These are phyloP conservation scores for Jimgerdemannia lactiflua DNA, from an alignment of 192 early-diverging fungal species.

Conservation along the genomic window DNA sequence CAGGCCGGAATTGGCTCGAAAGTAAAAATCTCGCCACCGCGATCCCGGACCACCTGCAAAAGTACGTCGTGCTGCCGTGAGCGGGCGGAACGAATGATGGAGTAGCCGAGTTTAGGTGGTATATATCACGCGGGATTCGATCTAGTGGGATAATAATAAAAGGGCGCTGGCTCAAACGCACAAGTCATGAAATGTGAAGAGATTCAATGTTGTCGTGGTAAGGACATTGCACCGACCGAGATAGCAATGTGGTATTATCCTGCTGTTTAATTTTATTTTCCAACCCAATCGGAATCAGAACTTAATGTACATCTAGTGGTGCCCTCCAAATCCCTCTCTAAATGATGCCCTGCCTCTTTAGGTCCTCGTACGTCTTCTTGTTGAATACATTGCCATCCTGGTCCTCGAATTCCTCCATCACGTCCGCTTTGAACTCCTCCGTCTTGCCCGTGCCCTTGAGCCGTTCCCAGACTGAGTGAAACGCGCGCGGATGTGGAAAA, in stretches of 20 bases:
- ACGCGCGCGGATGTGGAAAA: not conserved
- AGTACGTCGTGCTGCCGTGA: conserved; percentile 75
- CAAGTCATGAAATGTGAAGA: no score
- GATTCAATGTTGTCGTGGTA: no score
- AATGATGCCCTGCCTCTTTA: conserved; percentile 80
- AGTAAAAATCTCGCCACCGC: conserved; percentile 73
- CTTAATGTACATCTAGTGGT: no score
- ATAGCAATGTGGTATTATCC: no score
- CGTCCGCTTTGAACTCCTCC: conserved; percentile 70
- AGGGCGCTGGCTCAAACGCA: no score
- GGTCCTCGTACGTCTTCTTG: conserved; percentile 83
- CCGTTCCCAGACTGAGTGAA: conserved; percentile 72
- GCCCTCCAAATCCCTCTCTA: conserved; percentile 23
- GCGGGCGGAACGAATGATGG: no score
- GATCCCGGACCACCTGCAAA: conserved; percentile 82
- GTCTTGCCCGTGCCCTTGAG: conserved; percentile 68
- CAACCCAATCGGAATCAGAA: no score
- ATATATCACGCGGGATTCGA: no score
- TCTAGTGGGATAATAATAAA: no score
- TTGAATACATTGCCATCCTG: conserved; percentile 82
- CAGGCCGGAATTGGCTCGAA: conserved; percentile 79
- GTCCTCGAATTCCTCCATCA: conserved; percentile 90
- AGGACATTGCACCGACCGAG: no score
- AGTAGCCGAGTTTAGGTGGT: no score
- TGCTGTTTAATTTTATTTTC: no score